Conservation (phyloP, 2,329 filamentous ascomycete species). For the Hypoxylon sp. region DNA sequence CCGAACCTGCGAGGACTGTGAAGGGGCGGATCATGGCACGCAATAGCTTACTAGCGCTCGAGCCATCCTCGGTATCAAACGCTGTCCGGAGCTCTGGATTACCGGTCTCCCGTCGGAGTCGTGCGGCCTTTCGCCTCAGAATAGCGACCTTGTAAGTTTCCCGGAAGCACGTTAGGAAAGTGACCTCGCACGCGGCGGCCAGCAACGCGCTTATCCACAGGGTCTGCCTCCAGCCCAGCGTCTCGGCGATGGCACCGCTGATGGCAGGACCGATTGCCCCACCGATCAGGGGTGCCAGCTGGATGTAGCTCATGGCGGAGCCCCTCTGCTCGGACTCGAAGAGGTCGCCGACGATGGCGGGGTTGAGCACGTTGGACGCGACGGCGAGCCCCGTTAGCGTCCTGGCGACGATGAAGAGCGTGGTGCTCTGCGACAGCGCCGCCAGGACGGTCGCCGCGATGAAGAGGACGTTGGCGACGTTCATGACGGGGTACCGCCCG, state of each 20-base stretch:
- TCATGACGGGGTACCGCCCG: slow-evolving; percentile 63
- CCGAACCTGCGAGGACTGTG: slow-evolving; percentile 57
- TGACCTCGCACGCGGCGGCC: slow-evolving; percentile 57
- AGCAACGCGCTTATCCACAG: slow-evolving; percentile 60
- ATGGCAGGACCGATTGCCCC: slow-evolving; percentile 65
- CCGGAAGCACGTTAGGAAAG: slow-evolving; percentile 60
- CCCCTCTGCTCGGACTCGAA: slow-evolving; percentile 65
- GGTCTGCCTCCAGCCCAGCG: slow-evolving; percentile 61
- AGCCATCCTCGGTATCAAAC: slow-evolving; percentile 42
- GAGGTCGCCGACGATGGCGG: slow-evolving; percentile 70
- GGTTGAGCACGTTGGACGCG: slow-evolving; percentile 69
- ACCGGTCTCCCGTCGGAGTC: slow-evolving; percentile 44
- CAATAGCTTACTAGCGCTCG: slow-evolving; percentile 45
- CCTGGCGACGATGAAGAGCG: slow-evolving; percentile 60
- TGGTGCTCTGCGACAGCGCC: slow-evolving; percentile 55
- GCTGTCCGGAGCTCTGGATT: slow-evolving; percentile 43
- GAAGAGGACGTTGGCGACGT: slow-evolving; percentile 60
- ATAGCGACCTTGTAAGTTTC: slow-evolving; percentile 70
- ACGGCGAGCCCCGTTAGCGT: slow-evolving; percentile 68
- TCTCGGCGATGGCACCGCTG: slow-evolving; percentile 61
- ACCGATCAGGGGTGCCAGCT: slow-evolving; percentile 64
- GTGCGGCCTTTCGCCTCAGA: slow-evolving; percentile 53
- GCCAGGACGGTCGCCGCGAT: slow-evolving; percentile 56
- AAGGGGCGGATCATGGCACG: slow-evolving; percentile 56
- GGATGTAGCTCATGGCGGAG: slow-evolving; percentile 64